These are phyloP conservation scores for Macrolepiota dolichaula DNA, from an alignment of 768 basidiomycete species.

Conservation along the genomic window DNA sequence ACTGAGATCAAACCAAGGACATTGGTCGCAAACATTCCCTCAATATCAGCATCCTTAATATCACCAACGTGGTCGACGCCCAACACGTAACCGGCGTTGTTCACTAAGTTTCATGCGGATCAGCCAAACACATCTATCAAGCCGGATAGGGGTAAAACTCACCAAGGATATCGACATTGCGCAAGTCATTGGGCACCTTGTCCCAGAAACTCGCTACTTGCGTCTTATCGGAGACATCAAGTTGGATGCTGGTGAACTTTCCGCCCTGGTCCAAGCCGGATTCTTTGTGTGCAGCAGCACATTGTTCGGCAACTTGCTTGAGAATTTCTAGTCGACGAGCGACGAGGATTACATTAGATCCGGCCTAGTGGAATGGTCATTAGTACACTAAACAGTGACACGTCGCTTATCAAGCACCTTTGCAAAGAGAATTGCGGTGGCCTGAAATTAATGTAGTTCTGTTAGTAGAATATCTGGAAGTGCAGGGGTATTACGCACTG, in stretches of 20 bases:
- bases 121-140: neutral
- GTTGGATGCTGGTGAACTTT: conserved; percentile 63
- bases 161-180: conserved; percentile 84
- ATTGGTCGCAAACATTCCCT: conserved; percentile 78
- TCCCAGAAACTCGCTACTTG: conserved; percentile 70
- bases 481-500: conserved; percentile 44
- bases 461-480: neutral
- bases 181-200: conserved; percentile 67
- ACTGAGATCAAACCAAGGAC: conserved; percentile 84
- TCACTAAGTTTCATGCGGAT: conserved; percentile 30
- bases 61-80: conserved; percentile 87
- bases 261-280: conserved; percentile 76
- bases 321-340: conserved; percentile 78
- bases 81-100: conserved; percentile 83
- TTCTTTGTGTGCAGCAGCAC: conserved; percentile 65
- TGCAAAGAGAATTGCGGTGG: conserved; percentile 85
- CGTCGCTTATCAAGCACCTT: conserved; percentile 46
- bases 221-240: conserved; percentile 78
- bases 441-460: conserved; percentile 39
- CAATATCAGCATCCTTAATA: conserved; percentile 72
- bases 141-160: conserved; percentile 18
- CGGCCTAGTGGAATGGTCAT: conserved; percentile 48
- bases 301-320: conserved; percentile 64
- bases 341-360: conserved; percentile 82
- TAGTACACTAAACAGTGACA: neutral